phyloP scores from a whole-genome alignment of 208 protist genomes.

The Acanthamoeba castellanii region DNA sequence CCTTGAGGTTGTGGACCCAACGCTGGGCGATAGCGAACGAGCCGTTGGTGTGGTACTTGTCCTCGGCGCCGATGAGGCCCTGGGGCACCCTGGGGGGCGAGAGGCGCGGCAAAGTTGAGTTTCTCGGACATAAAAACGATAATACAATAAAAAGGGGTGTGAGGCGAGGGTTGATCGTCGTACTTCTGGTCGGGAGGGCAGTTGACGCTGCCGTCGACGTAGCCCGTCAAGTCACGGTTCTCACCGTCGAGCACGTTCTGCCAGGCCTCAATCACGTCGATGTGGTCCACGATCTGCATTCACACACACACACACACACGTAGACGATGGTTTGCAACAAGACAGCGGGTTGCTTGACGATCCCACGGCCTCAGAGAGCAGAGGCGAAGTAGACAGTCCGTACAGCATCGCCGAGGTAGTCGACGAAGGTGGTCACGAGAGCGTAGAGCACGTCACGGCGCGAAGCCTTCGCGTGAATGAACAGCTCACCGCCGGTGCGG shows the following conservation, averaged over 20 bases:
- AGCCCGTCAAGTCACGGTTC: conserved; percentile 45
- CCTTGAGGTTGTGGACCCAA: conserved; percentile 45
- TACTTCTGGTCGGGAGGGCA: conserved; percentile 44
- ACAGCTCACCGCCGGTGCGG: conserved; percentile 44
- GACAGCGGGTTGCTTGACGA: not conserved
- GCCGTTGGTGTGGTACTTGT: conserved; percentile 50
- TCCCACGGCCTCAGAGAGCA: not conserved
- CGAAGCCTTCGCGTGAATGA: conserved; percentile 45
- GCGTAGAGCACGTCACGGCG: conserved; percentile 26
- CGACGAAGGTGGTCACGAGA: not conserved
- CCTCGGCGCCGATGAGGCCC: conserved; percentile 16
- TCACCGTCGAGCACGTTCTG: not conserved
- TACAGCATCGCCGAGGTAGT: conserved; percentile 26
- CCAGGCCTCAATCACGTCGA: conserved; percentile 40
- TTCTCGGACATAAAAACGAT: not conserved
- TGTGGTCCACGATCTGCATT: not conserved
- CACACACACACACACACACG: not conserved
- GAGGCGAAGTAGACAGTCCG: not conserved
- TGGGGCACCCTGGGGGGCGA: not conserved
- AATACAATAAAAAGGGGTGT: too few relatives aligned
- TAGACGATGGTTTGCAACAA: not conserved
- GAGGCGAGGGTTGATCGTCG: not conserved
- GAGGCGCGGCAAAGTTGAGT: not conserved
- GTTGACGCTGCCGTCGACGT: conserved; percentile 31
- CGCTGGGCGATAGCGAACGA: conserved; percentile 43